Base-by-base conservation (phyloP, 257 asterid genomes). In the Petunia secreta region DNA sequence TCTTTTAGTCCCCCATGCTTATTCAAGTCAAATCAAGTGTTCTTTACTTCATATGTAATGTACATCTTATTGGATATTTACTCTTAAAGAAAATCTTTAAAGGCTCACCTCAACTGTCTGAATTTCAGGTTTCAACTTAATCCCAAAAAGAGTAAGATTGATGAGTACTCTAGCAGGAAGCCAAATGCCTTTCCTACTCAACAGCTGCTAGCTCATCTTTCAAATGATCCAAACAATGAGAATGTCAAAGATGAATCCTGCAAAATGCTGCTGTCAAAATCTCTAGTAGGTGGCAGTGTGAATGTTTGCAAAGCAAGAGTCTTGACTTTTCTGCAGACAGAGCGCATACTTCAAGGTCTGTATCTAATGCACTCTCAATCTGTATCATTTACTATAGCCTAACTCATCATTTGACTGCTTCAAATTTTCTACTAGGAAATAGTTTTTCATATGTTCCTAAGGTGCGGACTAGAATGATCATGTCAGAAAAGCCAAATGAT, bases 401-500 rank as follows among this genome's bases (percentile, higher is more conserved):
- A 66, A 85, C 75, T 86, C 83, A 85, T 81, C 63, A 81, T 83
- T 80, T 80, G 25, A 83, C 85, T 84, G 85, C 39, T 64, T 11
- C 54, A 40, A 40, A 40, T 80, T 80, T n/a, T 80, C 60, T 80
- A n/a, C 75, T 91, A 92, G 98, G 94, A 73, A 94, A 84, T 86
- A 80, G 89, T 67, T 81, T 62, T 86, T 89, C 92, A 73, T 41
- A 84, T 46, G 92, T 91, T 75, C 89, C 91, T 4, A 94, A 90
- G 88, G 85, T 87, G 77, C 87, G 85, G 82, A 88, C 92, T 59
- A 92, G 95, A 85, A 81, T 96, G 91, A 90, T 94, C 88, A 88
- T 96, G 98, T 94, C 99, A 5, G 98, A 94, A 93, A 92, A 89
- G 88, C 92, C 94, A 58, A 87, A 80, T 83, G 99, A 96, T 84